Evolutionary conservation across 108 stramenopile genomes (phyloP).

Genomic region (Nitzschia sp.): DNA sequence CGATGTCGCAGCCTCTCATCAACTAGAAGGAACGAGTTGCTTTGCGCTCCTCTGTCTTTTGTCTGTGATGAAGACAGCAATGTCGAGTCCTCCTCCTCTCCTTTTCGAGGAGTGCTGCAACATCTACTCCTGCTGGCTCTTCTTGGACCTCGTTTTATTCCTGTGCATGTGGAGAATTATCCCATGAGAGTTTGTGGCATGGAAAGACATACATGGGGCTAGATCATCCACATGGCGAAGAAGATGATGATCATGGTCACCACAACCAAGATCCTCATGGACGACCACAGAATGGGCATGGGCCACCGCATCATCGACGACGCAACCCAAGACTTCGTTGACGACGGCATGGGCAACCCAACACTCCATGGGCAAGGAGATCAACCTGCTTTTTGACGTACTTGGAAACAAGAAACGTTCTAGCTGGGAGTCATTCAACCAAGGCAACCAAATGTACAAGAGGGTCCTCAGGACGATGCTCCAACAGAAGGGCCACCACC

Average conservation of each 20-base stretch:
- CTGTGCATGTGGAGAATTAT: conserved; percentile 33
- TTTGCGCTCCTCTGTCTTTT: no score
- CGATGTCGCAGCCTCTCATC: no score
- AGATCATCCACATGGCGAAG: not conserved
- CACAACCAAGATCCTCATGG: not conserved
- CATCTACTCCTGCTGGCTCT: no score
- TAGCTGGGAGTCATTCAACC: not conserved
- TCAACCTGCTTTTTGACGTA: not conserved
- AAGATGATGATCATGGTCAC: not conserved
- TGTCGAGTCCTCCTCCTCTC: no score
- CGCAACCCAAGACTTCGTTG: not conserved
- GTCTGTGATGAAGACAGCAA: no score
- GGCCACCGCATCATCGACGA: not conserved
- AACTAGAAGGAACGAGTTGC: no score
- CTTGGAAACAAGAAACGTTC: not conserved
- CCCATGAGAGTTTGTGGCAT: conserved; percentile 23
- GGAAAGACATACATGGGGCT: conserved; percentile 25
- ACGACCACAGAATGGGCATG: not conserved
- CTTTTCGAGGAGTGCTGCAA: no score
- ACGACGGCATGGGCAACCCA: not conserved
- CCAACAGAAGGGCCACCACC: no score
- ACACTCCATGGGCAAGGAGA: not conserved
- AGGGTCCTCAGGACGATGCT: not conserved
- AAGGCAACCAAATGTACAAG: not conserved
- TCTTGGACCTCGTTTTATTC: no score